A percentile compares a stretch with the other conserved stretches of the same genome.
These are phyloP conservation scores for Myxozyma monticola DNA, from an alignment of 805 yeast genomes.

Conservation along the genomic window DNA sequence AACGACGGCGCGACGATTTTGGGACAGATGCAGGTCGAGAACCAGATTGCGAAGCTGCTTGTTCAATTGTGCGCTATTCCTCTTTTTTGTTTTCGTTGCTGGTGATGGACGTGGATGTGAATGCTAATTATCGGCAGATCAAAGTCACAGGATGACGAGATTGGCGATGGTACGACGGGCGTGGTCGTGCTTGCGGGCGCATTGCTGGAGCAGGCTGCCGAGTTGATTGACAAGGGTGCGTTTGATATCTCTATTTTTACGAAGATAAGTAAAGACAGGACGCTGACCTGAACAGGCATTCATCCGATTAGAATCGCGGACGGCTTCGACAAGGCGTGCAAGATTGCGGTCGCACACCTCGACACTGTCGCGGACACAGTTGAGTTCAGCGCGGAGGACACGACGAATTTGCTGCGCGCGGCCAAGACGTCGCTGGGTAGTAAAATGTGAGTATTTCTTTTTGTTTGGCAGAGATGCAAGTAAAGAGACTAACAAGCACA, in stretches of 20 bases:
- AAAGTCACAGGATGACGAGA: conserved; percentile 94
- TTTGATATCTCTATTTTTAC: neutral
- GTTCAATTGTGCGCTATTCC: conserved; percentile 65
- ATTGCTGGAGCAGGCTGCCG: conserved; percentile 88
- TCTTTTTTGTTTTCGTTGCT: neutral
- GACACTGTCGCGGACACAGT: conserved; percentile 74
- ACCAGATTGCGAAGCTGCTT: conserved; percentile 90
- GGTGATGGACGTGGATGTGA: neutral
- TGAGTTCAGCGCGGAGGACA: conserved; percentile 48
- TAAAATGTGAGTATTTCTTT: conserved; percentile 52
- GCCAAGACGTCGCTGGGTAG: conserved; percentile 95
- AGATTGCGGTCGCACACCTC: conserved; percentile 76
- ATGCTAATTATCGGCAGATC: conserved; percentile 39
- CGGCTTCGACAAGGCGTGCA: conserved; percentile 96
- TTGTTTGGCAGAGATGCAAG: neutral
- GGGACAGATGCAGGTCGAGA: conserved; percentile 92
- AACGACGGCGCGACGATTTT: conserved; percentile 98
- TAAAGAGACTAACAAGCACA: neutral
- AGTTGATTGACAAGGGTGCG: conserved; percentile 73
- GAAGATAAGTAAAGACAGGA: neutral
- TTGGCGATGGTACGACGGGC: conserved; percentile 99
- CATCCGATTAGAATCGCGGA: conserved; percentile 97
- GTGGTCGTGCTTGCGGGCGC: conserved; percentile 97
- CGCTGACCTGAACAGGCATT: conserved; percentile 54
- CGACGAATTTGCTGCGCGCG: conserved; percentile 68